Percentiles rank a stretch among this genome's conserved stretches.
Evolutionary conservation across 352 stramenopile species (phyloP).

Genomic region (Blastocystis sp.): DNA sequence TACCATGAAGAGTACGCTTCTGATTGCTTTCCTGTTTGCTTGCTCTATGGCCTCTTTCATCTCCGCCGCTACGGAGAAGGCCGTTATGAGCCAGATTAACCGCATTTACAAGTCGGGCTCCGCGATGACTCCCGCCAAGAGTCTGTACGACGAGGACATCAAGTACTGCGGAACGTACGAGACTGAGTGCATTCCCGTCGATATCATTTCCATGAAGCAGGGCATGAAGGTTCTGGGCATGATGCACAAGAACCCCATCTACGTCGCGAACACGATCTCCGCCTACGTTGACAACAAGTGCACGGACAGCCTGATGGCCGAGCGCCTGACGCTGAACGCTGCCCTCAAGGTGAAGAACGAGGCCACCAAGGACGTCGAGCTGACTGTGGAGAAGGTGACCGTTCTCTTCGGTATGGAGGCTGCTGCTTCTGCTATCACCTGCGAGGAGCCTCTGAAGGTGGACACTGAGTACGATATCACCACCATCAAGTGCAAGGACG

Average conservation of each 20-base stretch:
- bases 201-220: background rate
- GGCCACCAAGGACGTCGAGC: background rate
- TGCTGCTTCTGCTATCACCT: background rate
- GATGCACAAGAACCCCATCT: constrained; percentile 65
- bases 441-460: constrained; percentile 46
- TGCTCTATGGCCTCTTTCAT: background rate
- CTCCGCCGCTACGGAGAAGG: background rate
- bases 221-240: constrained; percentile 60
- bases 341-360: constrained; percentile 4
- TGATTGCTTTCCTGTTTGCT: background rate
- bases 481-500: constrained; percentile 55
- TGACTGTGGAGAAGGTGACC: constrained; percentile 25
- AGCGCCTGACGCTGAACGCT: background rate
- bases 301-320: background rate
- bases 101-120: background rate
- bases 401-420: constrained; percentile 26
- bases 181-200: background rate
- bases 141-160: constrained; percentile 21
- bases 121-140: background rate
- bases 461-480: constrained; percentile 43
- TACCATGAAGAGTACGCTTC: background rate
- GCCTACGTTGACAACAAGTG: constrained; percentile 3
- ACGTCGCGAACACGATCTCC: background rate
- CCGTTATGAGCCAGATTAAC: background rate
- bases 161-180: constrained; percentile 65